Percentiles rank a stretch among this genome's conserved stretches.
phyloP scores from a whole-genome alignment of 441 rosid genomes.

The Eutrema salsugineum region DNA sequence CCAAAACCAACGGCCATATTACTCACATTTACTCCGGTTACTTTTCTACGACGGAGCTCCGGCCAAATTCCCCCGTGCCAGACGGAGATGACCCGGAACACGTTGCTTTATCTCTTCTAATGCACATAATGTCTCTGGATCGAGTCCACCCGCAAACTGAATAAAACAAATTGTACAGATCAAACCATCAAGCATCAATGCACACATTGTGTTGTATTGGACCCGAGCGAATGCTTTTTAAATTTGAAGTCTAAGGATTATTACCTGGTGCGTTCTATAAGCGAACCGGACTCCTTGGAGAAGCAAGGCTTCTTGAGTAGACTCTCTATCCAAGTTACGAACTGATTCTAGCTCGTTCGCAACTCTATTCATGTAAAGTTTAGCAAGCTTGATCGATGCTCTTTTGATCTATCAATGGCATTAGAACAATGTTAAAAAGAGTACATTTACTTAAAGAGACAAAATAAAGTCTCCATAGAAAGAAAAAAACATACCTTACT shows the following conservation, averaged over 20 bases:
- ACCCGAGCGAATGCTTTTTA: not conserved
- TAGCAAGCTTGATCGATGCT: conserved; percentile 70
- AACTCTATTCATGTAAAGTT: conserved; percentile 77
- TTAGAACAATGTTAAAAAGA: not conserved
- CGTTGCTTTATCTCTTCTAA: conserved; percentile 80
- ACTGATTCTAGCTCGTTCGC: conserved; percentile 64
- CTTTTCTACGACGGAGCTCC: conserved; percentile 46
- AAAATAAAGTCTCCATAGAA: not conserved
- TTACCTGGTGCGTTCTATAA: conserved; percentile 83
- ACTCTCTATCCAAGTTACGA: conserved; percentile 57
- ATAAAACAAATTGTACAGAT: not conserved
- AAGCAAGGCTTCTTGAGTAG: conserved; percentile 72
- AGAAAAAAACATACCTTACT: conserved; percentile 40
- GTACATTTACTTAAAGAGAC: not conserved
- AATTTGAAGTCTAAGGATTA: not conserved
- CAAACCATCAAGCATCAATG: not conserved
- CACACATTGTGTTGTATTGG: not conserved
- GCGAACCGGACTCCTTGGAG: conserved; percentile 86
- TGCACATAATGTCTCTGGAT: conserved; percentile 83
- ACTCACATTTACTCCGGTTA: conserved; percentile 9
- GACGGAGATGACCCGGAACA: conserved; percentile 51
- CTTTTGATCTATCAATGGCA: conserved; percentile 59
- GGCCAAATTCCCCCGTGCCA: conserved; percentile 43
- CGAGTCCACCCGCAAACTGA: conserved; percentile 93
- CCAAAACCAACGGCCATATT: conserved; percentile 13